Evolutionary conservation across 176 grass and related monocot species (phyloP), one percentile per base, ranked within the genome.

Genomic region (Calamus simplicifolius): DNA sequence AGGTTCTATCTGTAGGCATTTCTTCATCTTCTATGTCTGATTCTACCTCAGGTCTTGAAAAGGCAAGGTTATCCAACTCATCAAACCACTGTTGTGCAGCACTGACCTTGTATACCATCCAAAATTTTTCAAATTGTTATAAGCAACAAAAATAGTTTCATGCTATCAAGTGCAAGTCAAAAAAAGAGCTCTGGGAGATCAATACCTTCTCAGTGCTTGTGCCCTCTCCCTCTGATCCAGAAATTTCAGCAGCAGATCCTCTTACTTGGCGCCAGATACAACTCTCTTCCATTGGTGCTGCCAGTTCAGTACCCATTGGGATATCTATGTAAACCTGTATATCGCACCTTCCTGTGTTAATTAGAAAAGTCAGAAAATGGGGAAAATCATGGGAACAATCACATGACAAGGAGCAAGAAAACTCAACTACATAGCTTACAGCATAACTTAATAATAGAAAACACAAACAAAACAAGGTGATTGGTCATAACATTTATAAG

Each of bases 61-160:
- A 97, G 7, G 87, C 87, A 61, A 97, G 87, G 52, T 91, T 97
- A 75, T 97, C 92, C 66, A 97, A 64, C 62, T 97, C 84, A 75
- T 91, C 92, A 5, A 82, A 97, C 87, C 83, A 97, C 59, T 88
- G 83, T 49, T 88, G 92, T 18, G 92, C 87, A 52, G 88, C 80
- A 59, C 92, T 83, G 73, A 90, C 83, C 92, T 97, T 68, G 56
- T 29, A 54, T 23, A 17, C 18, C 17, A 14, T 5, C 15, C 5
- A 63, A 43, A 43, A 8, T 12, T 43, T 43, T 43, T 13, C 35
- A 43, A 43, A 43, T 43, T 43, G 12, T 43, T 12, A 43, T 12
- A 43, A 43, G 8, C 35, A 43, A 43, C 12, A 12, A 43, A 43
- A 43, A 43, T 43, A 43, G 35, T 43, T 13, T 43, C 35, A 43